A percentile compares a stretch with the other conserved stretches of the same genome.
Conservation (phyloP, 805 yeast genomes). For the Cyberlindnera euphorbiae region DNA sequence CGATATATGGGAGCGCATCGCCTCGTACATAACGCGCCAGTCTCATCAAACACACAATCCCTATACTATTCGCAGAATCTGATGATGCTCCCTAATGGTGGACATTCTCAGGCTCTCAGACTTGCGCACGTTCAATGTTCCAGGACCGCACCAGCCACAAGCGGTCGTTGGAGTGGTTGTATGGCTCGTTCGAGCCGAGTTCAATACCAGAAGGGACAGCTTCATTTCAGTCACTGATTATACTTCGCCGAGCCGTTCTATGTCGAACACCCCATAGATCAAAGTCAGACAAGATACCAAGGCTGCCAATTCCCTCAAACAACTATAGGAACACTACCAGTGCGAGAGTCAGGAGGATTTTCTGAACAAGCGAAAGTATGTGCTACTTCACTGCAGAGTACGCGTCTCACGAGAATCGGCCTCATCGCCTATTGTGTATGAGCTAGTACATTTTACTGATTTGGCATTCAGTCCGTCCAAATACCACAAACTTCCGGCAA, state of each 20-base stretch:
- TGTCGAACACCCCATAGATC: constrained; percentile 1
- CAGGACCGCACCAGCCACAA: not conserved
- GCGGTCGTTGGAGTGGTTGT: not conserved
- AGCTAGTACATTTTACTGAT: not conserved
- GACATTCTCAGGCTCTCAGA: constrained; percentile 1
- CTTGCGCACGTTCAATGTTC: not conserved
- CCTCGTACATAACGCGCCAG: no score
- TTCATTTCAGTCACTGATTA: constrained; percentile 3
- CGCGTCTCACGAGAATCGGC: no score
- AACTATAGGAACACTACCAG: not conserved
- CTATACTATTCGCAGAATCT: no score
- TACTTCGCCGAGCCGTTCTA: not conserved
- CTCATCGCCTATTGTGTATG: not conserved
- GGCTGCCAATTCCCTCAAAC: not conserved
- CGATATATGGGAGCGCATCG: no score
- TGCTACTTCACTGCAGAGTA: constrained; percentile 1
- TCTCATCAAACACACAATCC: no score
- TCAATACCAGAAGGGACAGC: not conserved
- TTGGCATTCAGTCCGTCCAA: not conserved
- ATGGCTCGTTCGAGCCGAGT: constrained; percentile 2
- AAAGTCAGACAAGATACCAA: not conserved
- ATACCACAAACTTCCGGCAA: not conserved
- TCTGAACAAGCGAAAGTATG: not conserved
- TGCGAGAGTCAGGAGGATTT: not conserved
- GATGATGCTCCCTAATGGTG: no score